Conservation (phyloP, 805 yeast species). For the Candida bentonensis region DNA sequence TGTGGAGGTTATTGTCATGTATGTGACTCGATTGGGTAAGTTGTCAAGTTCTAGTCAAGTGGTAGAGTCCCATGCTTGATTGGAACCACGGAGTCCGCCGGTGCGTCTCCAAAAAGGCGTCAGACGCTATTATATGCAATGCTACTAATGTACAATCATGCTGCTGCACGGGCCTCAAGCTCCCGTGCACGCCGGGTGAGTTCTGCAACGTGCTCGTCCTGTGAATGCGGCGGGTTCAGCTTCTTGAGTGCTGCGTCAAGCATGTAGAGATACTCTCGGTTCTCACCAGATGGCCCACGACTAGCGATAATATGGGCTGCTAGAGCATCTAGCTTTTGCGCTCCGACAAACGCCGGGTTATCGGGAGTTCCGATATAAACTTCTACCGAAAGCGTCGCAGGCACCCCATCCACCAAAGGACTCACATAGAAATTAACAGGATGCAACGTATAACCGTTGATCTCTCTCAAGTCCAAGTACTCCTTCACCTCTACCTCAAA, state of each 20-base stretch:
- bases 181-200: constrained; percentile 20
- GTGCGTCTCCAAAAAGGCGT: no score
- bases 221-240: constrained; percentile 22
- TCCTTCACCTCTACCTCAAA: constrained; percentile 46
- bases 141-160: background rate
- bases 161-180: no score
- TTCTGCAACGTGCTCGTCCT: constrained; percentile 31
- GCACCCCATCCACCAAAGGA: constrained; percentile 11
- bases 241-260: constrained; percentile 36
- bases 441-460: constrained; percentile 73
- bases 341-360: constrained; percentile 76
- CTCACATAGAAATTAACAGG: constrained; percentile 47
- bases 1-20: no score
- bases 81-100: no score
- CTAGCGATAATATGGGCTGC: constrained; percentile 45
- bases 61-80: no score
- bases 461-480: constrained; percentile 71
- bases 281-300: constrained; percentile 72
- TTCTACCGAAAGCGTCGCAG: constrained; percentile 32
- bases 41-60: no score
- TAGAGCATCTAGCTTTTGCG: constrained; percentile 46
- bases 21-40: no score
- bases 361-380: constrained; percentile 77
- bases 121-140: background rate
- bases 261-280: constrained; percentile 51